phyloP scores from a whole-genome alignment of 306 rosid species.

The Trifolium dubium region DNA sequence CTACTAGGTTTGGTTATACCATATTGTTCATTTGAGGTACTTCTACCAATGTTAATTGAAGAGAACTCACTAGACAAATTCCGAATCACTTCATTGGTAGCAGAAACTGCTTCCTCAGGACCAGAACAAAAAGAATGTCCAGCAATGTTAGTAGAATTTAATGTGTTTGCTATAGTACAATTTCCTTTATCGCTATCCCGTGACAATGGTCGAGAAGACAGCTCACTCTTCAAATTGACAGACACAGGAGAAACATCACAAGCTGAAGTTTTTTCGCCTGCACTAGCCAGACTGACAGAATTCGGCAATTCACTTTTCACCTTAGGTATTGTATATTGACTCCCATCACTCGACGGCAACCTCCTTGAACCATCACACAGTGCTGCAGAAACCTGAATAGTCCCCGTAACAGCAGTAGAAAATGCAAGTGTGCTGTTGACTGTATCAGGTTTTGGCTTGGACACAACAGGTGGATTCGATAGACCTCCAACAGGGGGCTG shows the following conservation, averaged over 20 bases:
- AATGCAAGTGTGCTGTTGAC: conserved; percentile 52
- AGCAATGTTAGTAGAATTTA: conserved; percentile 49
- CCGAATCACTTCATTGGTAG: conserved; percentile 62
- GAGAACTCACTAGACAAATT: conserved; percentile 66
- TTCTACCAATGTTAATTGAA: conserved; percentile 52
- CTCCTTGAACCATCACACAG: conserved; percentile 59
- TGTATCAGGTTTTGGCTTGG: conserved; percentile 64
- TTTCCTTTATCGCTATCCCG: conserved; percentile 63
- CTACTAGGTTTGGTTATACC: conserved; percentile 50
- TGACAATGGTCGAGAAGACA: conserved; percentile 51
- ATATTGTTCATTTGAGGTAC: conserved; percentile 46
- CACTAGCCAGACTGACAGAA: conserved; percentile 45
- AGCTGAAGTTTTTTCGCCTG: conserved; percentile 54
- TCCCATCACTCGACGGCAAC: conserved; percentile 55
- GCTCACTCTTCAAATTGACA: conserved; percentile 48
- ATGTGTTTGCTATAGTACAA: conserved; percentile 46
- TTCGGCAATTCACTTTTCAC: conserved; percentile 57
- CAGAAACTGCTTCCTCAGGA: conserved; percentile 57
- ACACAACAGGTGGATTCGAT: conserved; percentile 58
- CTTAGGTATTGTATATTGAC: conserved; percentile 47
- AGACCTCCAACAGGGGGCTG: conserved; percentile 53
- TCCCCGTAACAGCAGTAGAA: conserved; percentile 66
- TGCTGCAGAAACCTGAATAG: conserved; percentile 50
- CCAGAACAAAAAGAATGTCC: conserved; percentile 56
- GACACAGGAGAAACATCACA: conserved; percentile 53